Percentiles rank a stretch among this genome's conserved stretches.
These are phyloP conservation scores for Yamadazyma songkhlaensis DNA, from an alignment of 1,139 yeast species.

Conservation along the genomic window DNA sequence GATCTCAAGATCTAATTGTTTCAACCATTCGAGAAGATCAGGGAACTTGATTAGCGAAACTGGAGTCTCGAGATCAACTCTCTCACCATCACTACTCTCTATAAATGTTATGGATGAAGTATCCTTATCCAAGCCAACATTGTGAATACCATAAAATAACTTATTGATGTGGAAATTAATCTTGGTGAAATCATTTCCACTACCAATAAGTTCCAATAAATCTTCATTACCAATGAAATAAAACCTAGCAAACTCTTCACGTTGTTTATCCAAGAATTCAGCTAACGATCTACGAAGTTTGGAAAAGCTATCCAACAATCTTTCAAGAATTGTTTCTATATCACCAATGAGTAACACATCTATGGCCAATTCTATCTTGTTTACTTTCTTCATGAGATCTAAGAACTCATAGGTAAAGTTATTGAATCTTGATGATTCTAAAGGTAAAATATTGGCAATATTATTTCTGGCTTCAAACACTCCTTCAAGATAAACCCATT, in stretches of 20 bases:
- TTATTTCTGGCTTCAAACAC: slow-evolving; percentile 62
- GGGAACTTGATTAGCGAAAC: slow-evolving; percentile 44
- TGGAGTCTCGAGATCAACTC: slow-evolving; percentile 39
- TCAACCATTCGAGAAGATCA: slow-evolving; percentile 63
- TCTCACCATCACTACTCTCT: slow-evolving; percentile 64
- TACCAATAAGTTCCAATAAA: slow-evolving; percentile 77
- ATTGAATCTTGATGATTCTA: slow-evolving; percentile 67
- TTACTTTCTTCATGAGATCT: slow-evolving; percentile 48
- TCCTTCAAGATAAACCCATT: slow-evolving; percentile 85
- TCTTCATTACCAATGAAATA: slow-evolving; percentile 92
- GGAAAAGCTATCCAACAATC: slow-evolving; percentile 53
- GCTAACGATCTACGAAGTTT: slow-evolving; percentile 66
- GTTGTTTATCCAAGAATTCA: slow-evolving; percentile 77
- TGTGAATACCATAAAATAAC: slow-evolving; percentile 67
- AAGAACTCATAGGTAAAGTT: slow-evolving; percentile 63
- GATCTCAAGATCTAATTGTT: slow-evolving; percentile 53
- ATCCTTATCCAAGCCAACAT: slow-evolving; percentile 39
- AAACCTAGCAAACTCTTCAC: slow-evolving; percentile 77
- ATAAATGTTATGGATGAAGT: slow-evolving; percentile 44
- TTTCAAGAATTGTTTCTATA: slow-evolving; percentile 45
- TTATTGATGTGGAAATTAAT: slow-evolving; percentile 65
- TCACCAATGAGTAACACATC: slow-evolving; percentile 59
- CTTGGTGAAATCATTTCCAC: slow-evolving; percentile 45
- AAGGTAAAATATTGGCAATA: slow-evolving; percentile 60
- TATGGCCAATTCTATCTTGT: slow-evolving; percentile 50